phyloP scores from a whole-genome alignment of 768 basidiomycete species.

The Leccinum broughii region DNA sequence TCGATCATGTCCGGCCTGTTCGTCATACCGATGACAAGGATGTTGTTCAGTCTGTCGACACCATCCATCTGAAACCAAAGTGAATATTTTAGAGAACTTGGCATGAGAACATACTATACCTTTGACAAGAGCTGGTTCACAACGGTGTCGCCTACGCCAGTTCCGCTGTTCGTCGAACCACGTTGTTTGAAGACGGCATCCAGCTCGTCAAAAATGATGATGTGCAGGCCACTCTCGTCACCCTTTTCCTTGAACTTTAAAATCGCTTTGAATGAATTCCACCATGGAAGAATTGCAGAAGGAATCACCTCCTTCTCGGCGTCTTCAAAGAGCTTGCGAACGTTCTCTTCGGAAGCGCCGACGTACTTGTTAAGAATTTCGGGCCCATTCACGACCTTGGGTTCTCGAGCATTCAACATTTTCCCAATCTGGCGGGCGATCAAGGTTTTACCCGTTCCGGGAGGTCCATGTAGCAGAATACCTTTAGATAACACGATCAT shows the following conservation, averaged over 20 bases:
- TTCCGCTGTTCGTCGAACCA: constrained; percentile 87
- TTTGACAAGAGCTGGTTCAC: constrained; percentile 99
- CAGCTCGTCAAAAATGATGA: constrained; percentile 99
- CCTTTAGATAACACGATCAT: constrained; percentile 43
- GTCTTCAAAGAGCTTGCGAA: constrained; percentile 96
- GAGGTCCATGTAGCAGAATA: constrained; percentile 93
- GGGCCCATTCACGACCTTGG: constrained; percentile 97
- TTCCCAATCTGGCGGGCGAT: constrained; percentile 99
- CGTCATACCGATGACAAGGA: constrained; percentile 99
- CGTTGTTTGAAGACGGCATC: constrained; percentile 99
- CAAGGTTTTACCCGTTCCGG: constrained; percentile 97
- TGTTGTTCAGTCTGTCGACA: constrained; percentile 98
- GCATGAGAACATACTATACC: constrained; percentile 39
- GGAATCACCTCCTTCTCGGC: constrained; percentile 87
- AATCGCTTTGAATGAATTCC: constrained; percentile 3
- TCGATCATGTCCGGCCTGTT: constrained; percentile 99
- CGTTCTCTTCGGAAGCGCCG: constrained; percentile 96
- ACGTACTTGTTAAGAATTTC: constrained; percentile 98
- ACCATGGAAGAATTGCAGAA: not conserved
- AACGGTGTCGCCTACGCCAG: constrained; percentile 98
- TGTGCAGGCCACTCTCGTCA: constrained; percentile 95
- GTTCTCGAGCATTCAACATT: constrained; percentile 97
- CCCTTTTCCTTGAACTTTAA: constrained; percentile 92
- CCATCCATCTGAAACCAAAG: constrained; percentile 82
- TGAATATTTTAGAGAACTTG: constrained; percentile 11